phyloP scores from a whole-genome alignment of 2,329 filamentous ascomycete species.

The Herpotrichia juniperi region DNA sequence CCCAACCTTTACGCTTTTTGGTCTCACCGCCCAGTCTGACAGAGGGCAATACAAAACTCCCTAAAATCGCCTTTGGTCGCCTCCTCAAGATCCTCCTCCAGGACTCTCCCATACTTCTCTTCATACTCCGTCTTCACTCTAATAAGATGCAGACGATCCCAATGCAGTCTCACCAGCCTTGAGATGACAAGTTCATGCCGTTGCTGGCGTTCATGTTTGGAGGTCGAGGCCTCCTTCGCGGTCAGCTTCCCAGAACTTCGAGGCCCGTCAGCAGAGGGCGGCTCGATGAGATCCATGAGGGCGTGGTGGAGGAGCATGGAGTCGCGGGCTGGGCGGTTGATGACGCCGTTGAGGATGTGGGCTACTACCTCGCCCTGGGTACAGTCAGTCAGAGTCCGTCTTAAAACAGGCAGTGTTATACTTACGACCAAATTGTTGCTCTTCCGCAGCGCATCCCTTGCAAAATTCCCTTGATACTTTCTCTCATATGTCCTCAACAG shows the following conservation, averaged over 20 bases:
- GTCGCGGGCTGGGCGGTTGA: slow-evolving; percentile 93
- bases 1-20: not conserved
- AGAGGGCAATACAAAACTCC: slow-evolving; percentile 73
- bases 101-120: slow-evolving; percentile 73
- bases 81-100: slow-evolving; percentile 80
- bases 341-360: slow-evolving; percentile 94
- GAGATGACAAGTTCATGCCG: slow-evolving; percentile 88
- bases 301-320: slow-evolving; percentile 91
- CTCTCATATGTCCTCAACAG: slow-evolving; percentile 78
- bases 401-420: slow-evolving; percentile 29
- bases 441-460: slow-evolving; percentile 83
- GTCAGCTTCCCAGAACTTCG: slow-evolving; percentile 23
- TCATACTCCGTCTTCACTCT: slow-evolving; percentile 80
- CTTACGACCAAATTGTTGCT: slow-evolving; percentile 91
- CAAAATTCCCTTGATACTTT: slow-evolving; percentile 79
- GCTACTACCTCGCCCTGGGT: slow-evolving; percentile 87
- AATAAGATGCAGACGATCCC: slow-evolving; percentile 84
- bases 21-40: slow-evolving; percentile 33
- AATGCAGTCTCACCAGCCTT: slow-evolving; percentile 86
- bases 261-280: slow-evolving; percentile 30
- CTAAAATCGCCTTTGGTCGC: slow-evolving; percentile 79
- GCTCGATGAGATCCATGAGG: slow-evolving; percentile 62
- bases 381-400: not conserved
- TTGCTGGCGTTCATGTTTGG: slow-evolving; percentile 55
- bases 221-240: slow-evolving; percentile 30